A percentile compares a stretch with the other conserved stretches of the same genome.
phyloP scores from a whole-genome alignment of 1,139 yeast genomes.

The Zygoascus hellenicus region DNA sequence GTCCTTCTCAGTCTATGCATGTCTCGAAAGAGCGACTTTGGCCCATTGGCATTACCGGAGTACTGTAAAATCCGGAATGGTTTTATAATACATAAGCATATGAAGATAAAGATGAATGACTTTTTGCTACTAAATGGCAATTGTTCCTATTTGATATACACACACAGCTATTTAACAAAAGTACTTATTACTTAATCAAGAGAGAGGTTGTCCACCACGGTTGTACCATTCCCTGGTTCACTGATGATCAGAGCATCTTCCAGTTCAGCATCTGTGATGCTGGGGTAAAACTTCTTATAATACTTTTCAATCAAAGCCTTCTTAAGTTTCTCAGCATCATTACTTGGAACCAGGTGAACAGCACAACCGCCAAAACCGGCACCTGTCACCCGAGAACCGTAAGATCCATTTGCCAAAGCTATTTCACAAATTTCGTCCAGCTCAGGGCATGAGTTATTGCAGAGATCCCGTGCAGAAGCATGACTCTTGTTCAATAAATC shows the following conservation, averaged over 20 bases:
- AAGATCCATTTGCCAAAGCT: conserved; percentile 52
- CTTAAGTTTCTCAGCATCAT: conserved; percentile 42
- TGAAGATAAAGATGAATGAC: no score
- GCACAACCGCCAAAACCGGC: conserved; percentile 82
- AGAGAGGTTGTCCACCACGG: conserved; percentile 34
- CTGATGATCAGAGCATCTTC: conserved; percentile 52
- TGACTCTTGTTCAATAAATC: conserved; percentile 56
- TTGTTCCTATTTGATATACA: neutral
- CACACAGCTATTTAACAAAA: neutral
- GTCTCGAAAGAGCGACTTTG: conserved; percentile 10
- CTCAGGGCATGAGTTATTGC: conserved; percentile 52
- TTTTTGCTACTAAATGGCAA: neutral
- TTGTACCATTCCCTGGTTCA: conserved; percentile 56
- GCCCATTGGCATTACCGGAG: conserved; percentile 17
- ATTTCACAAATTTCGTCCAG: conserved; percentile 49
- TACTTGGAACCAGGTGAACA: conserved; percentile 54
- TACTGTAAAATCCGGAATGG: conserved; percentile 7
- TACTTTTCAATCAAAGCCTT: conserved; percentile 46
- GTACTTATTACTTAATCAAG: conserved; percentile 13
- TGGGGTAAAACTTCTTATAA: conserved; percentile 47
- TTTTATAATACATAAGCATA: no score
- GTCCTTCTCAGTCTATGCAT: conserved; percentile 8
- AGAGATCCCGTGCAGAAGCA: conserved; percentile 43
- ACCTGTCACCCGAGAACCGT: conserved; percentile 68
- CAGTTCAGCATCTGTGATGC: conserved; percentile 41